Conservation (phyloP, 2,329 filamentous ascomycete genomes). For the Botrytis porri region DNA sequence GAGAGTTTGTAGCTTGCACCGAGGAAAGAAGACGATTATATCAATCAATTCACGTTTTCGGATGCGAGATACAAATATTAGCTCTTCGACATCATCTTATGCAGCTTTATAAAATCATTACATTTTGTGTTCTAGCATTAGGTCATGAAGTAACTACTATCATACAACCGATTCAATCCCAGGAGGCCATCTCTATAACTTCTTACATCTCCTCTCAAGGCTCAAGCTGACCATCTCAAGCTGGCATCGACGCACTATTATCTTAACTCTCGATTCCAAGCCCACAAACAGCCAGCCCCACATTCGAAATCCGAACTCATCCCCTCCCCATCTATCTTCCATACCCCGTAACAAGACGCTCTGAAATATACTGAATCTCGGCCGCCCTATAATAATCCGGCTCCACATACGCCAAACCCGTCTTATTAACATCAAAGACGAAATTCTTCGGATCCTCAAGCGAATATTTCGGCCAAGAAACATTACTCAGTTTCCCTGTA, state of each 20-base stretch:
- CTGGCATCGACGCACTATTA: background rate
- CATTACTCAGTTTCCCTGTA: slow-evolving; percentile 7
- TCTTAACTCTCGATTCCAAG: background rate
- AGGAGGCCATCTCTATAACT: background rate
- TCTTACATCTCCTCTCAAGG: background rate
- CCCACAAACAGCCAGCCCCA: background rate
- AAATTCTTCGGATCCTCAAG: slow-evolving; percentile 42
- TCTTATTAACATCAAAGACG: slow-evolving; percentile 49
- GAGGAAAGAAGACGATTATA: background rate
- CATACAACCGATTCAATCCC: background rate
- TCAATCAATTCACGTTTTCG: background rate
- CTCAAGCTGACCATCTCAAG: background rate
- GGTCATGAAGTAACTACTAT: background rate
- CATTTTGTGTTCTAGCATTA: background rate
- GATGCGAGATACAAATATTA: background rate
- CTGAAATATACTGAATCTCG: slow-evolving; percentile 20
- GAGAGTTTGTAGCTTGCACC: background rate
- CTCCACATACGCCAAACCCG: slow-evolving; percentile 40
- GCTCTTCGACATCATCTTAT: background rate
- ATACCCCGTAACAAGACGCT: slow-evolving; percentile 5
- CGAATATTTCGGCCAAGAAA: slow-evolving; percentile 46
- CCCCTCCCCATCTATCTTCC: background rate
- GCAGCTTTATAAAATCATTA: background rate
- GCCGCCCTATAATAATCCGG: slow-evolving; percentile 45
- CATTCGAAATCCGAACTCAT: background rate